Base-by-base conservation (phyloP, 768 basidiomycete species). In the Pholiota molesta region DNA sequence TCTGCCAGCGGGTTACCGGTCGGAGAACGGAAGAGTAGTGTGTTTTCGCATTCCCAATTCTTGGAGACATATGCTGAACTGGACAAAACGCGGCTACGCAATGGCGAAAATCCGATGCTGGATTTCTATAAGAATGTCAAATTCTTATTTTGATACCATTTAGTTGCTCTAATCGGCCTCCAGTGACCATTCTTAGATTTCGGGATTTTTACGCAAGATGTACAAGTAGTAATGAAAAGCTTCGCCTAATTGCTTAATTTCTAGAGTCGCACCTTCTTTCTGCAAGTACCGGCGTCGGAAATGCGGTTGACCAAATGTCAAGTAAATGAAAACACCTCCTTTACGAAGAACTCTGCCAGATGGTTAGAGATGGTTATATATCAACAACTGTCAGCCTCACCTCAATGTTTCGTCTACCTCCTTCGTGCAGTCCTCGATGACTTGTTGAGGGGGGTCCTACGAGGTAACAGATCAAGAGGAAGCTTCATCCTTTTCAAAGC, bases 121-220 rank as follows among this genome's bases (percentile, higher is more conserved):
- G 87, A 90, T 67, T 95, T 90, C 74, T 98, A 97, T 74, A 85
- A 90, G 75, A 97, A 97, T 77, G 95, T 95, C 63, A 95, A 95
- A 74, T 89, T 97, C 71, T 79, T 97, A 70, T 97, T 97, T 68
- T 97, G 69, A 76, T 37, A 52, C 11, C 23, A 53, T 47, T 7
- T 5, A 23, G 59, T 39, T 16, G 19, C 33, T 40, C 4, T 1
- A 39, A 29, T 55, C 31, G 55, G 39, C 23, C 35, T 21, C 51
- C 17, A 44, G 40, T 31, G 45, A 29, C 44, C n/a, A 31, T 45
- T 51, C 21, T 60, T 62, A 63, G 45, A 52, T 28, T 21, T 57
- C 54, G 31, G 42, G 63, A 44, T 67, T 73, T 69, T 78, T 85
- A 65, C 81, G 81, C 65, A 91, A 64, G 65, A 87, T 83, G 71